These are phyloP conservation scores for Haberlea rhodopensis DNA, from an alignment of 257 asterid species.

Conservation along the genomic window DNA sequence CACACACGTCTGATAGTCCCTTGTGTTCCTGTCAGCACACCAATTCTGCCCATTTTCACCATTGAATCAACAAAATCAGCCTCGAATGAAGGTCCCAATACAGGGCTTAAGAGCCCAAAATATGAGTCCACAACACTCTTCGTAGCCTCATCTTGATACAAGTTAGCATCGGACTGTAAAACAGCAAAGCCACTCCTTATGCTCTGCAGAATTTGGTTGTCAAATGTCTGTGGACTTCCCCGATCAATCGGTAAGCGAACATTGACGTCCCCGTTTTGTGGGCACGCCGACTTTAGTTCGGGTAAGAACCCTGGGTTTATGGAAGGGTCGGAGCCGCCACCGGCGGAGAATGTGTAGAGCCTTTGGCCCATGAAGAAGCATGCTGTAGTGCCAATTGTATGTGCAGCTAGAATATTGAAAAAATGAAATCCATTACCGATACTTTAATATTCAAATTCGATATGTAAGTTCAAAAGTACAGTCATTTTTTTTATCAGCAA, in stretches of 20 bases:
- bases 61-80: conserved; percentile 62
- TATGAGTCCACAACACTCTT: conserved; percentile 66
- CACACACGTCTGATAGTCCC: conserved; percentile 76
- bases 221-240: conserved; percentile 51
- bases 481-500: too few species aligned
- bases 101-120: conserved; percentile 39
- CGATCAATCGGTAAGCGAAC: conserved; percentile 61
- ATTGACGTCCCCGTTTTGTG: conserved; percentile 43
- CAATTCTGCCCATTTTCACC: conserved; percentile 75
- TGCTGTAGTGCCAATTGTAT: conserved; percentile 81
- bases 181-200: conserved; percentile 71
- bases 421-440: too few species aligned
- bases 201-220: conserved; percentile 51
- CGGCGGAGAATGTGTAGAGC: conserved; percentile 54
- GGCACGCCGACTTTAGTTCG: conserved; percentile 57
- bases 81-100: conserved; percentile 54
- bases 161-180: conserved; percentile 61
- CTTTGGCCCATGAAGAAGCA: conserved; percentile 85
- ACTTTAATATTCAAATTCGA: too few species aligned
- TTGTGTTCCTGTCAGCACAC: conserved; percentile 52
- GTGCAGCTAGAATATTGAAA: conserved; percentile 48
- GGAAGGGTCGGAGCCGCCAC: conserved; percentile 67
- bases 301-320: conserved; percentile 57
- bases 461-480: too few species aligned
- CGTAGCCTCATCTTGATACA: conserved; percentile 57